These are phyloP conservation scores for Leccinum boreale DNA, from an alignment of 768 basidiomycete genomes.

Conservation along the genomic window DNA sequence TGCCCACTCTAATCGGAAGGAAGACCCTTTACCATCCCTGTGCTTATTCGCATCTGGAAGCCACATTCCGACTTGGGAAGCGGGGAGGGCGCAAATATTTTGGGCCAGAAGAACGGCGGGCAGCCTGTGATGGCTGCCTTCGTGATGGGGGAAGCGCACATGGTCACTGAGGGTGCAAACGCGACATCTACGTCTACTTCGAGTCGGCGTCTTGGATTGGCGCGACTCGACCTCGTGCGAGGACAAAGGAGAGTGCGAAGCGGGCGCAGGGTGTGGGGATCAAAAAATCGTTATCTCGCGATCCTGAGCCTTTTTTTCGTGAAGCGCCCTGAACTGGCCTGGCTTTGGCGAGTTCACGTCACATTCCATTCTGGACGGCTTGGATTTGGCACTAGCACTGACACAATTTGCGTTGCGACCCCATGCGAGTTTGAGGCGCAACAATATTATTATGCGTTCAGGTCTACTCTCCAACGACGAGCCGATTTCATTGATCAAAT, in stretches of 20 bases:
- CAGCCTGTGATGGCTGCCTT: slow-evolving; percentile 15
- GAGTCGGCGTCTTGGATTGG: slow-evolving; percentile 25
- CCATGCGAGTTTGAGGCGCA: slow-evolving; percentile 6
- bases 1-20: slow-evolving; percentile 19
- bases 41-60: slow-evolving; percentile 15
- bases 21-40: slow-evolving; percentile 25
- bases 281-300: slow-evolving; percentile 32
- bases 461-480: slow-evolving; percentile 11
- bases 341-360: slow-evolving; percentile 24
- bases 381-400: slow-evolving; percentile 1
- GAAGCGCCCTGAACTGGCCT: slow-evolving; percentile 13
- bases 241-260: slow-evolving; percentile 5
- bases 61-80: slow-evolving; percentile 11
- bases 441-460: neutral
- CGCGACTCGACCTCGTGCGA: slow-evolving; percentile 16
- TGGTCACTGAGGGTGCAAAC: neutral
- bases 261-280: neutral
- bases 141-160: slow-evolving; percentile 11
- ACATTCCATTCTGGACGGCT: slow-evolving; percentile 17
- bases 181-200: neutral
- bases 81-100: slow-evolving; percentile 8
- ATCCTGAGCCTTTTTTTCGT: slow-evolving; percentile 19
- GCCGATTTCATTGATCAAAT: slow-evolving; percentile 27
- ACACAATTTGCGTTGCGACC: slow-evolving; percentile 8
- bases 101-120: slow-evolving; percentile 15